phyloP scores from a whole-genome alignment of 441 rosid genomes.

The Corymbia citriodora region DNA sequence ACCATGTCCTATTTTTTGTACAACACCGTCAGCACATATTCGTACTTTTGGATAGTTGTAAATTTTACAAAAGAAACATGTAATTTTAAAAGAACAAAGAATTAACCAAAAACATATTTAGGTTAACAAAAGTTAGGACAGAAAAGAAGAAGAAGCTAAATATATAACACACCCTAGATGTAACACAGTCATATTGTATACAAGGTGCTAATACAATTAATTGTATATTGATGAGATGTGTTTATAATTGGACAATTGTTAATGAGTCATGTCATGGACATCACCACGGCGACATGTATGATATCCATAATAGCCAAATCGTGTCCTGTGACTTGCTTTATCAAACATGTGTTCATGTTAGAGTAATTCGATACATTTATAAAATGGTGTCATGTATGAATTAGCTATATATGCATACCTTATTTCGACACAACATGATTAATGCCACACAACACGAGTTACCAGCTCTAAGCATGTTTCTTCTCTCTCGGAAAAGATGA shows the following conservation, averaged over 20 bases:
- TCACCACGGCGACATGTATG: too few species aligned
- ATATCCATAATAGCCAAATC: too few species aligned
- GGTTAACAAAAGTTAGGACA: background rate
- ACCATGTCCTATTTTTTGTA: too few species aligned
- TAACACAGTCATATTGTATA: background rate
- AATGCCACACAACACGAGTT: background rate
- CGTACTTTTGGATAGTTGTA: too few species aligned
- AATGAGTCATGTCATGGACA: too few species aligned
- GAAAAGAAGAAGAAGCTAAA: background rate
- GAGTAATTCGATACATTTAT: background rate
- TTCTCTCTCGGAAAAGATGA: background rate
- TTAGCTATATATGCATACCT: background rate
- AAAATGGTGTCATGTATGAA: background rate
- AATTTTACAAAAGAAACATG: too few species aligned
- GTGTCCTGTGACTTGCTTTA: background rate
- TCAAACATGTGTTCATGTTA: rapidly evolving
- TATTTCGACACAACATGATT: background rate
- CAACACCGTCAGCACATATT: too few species aligned
- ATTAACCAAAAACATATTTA: background rate
- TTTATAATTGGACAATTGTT: too few species aligned
- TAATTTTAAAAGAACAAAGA: background rate
- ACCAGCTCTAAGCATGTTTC: background rate
- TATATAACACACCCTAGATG: background rate
- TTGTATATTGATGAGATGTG: too few species aligned
- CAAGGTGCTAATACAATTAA: too few species aligned